Conservation (phyloP, 768 basidiomycete genomes). For the Zangia roseola region DNA sequence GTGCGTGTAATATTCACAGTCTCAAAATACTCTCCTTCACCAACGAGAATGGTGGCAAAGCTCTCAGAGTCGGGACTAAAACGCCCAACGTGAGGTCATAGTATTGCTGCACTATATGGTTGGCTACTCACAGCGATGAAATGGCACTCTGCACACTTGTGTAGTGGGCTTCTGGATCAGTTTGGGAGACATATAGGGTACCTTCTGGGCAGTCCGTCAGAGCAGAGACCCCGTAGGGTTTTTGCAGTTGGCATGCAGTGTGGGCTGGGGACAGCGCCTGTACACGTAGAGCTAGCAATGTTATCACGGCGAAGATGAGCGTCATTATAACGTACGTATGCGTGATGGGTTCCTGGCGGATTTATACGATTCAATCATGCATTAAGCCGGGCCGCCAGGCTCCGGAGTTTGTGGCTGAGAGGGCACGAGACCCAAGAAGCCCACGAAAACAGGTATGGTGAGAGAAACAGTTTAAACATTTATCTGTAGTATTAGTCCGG, state of each 20-base stretch:
- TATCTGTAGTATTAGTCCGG: no score
- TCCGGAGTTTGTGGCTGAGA: no score
- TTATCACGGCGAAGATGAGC: no score
- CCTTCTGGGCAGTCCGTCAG: constrained; percentile 49
- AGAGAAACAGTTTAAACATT: no score
- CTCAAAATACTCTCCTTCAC: constrained; percentile 58
- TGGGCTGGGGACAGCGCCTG: constrained; percentile 41
- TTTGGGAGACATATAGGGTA: constrained; percentile 32
- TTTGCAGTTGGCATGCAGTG: constrained; percentile 46
- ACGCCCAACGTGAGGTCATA: no score
- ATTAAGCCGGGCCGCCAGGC: no score
- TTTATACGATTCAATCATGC: no score
- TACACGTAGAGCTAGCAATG: neutral
- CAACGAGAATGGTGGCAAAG: constrained; percentile 48
- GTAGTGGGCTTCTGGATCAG: constrained; percentile 24
- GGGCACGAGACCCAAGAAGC: no score
- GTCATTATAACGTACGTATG: no score
- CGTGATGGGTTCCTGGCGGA: no score
- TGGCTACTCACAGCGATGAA: constrained; percentile 42
- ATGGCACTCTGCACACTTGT: constrained; percentile 27
- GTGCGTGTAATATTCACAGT: constrained; percentile 59
- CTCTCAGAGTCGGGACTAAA: no score
- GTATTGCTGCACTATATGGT: constrained; percentile 36
- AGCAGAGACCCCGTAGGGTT: constrained; percentile 32
- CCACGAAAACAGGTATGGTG: no score